Evolutionary conservation across 345 rosid genomes (phyloP).

Genomic region (Cardamine occulta): DNA sequence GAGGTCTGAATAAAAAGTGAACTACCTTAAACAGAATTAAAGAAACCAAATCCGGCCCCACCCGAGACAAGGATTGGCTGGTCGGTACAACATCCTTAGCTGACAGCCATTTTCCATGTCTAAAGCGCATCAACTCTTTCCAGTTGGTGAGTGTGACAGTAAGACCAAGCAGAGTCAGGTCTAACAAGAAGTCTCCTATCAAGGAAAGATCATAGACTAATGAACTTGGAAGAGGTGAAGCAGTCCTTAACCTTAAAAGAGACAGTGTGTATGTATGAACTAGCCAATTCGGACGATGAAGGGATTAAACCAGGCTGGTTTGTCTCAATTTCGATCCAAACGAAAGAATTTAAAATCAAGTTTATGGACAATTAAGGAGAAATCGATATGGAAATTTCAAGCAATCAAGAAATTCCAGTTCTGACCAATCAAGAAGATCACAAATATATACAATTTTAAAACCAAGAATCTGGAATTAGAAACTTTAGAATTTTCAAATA

Average conservation of each 20-base stretch:
- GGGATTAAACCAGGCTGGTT: no score
- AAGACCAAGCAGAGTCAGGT: not conserved
- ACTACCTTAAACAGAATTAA: not conserved
- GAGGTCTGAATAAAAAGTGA: not conserved
- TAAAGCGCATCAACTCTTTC: not conserved
- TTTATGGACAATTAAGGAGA: no score
- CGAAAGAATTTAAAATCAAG: no score
- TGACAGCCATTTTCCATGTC: conserved; percentile 9
- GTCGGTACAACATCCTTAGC: conserved; percentile 4
- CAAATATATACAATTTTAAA: conserved; percentile 3
- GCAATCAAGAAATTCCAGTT: not conserved
- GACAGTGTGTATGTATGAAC: not conserved
- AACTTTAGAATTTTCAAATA: conserved; percentile 8
- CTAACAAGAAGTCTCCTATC: not conserved
- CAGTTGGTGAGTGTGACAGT: not conserved
- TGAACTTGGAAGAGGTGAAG: not conserved
- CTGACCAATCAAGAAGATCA: not conserved
- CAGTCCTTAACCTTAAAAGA: not conserved
- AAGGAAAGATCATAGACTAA: not conserved
- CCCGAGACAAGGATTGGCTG: not conserved
- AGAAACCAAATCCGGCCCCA: not conserved
- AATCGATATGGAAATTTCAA: not conserved
- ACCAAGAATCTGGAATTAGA: conserved; percentile 21
- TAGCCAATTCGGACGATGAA: no score
- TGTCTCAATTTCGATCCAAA: no score